phyloP scores from a whole-genome alignment of 345 rosid species.

The Lepidium aucheri region DNA sequence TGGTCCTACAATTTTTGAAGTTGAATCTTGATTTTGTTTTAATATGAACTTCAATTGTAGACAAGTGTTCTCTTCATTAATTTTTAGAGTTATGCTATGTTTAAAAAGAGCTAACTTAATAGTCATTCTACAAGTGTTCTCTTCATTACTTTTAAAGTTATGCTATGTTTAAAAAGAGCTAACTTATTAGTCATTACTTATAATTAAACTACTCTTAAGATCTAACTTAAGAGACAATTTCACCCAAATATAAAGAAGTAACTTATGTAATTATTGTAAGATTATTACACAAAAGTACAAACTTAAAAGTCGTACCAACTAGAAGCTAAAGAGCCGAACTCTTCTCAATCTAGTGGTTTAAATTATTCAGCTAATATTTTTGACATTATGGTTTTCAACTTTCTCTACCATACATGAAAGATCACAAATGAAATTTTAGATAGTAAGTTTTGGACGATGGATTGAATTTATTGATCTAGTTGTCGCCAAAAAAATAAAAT shows the following conservation, averaged over 20 bases:
- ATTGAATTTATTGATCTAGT: too few species aligned
- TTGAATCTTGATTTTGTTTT: neutral
- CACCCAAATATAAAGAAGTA: neutral
- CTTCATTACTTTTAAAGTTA: neutral
- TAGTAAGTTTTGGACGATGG: too few species aligned
- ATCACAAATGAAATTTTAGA: too few species aligned
- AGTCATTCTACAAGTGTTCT: neutral
- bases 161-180: neutral
- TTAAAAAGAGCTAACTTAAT: neutral
- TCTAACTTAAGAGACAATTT: neutral
- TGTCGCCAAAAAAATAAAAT: too few species aligned
- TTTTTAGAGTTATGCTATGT: neutral
- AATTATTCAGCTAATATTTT: too few species aligned
- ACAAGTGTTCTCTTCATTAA: neutral
- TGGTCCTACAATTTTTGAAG: slow-evolving; percentile 4
- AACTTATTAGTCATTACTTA: too few species aligned
- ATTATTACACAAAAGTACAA: neutral
- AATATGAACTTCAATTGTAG: neutral
- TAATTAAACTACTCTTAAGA: neutral
- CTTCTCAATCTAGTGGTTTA: too few species aligned
- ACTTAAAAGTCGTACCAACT: too few species aligned
- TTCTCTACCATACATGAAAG: too few species aligned
- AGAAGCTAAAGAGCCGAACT: too few species aligned
- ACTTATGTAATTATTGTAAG: neutral
- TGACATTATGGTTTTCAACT: too few species aligned